phyloP scores from a whole-genome alignment of 2,329 filamentous ascomycete genomes.

The Aspergillus neoniger region DNA sequence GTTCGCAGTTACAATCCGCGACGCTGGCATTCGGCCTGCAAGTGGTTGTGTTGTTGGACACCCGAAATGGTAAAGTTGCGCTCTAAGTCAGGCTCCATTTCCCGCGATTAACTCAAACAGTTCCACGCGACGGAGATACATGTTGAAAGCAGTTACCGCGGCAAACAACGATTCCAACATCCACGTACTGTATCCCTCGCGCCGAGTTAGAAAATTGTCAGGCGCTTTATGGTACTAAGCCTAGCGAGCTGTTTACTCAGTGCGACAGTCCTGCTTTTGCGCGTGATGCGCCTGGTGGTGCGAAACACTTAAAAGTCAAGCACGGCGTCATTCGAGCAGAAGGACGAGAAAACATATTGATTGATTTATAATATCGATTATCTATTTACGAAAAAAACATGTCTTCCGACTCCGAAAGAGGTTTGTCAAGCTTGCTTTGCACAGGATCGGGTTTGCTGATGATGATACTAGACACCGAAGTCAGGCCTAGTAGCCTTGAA shows the following conservation, averaged over 20 bases:
- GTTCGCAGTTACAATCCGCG: background rate
- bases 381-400: constrained; percentile 6
- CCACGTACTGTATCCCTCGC: background rate
- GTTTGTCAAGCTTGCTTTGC: constrained; percentile 14
- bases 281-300: background rate
- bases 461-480: constrained; percentile 11
- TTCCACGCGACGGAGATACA: background rate
- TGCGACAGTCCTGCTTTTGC: constrained; percentile 14
- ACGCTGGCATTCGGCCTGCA: background rate
- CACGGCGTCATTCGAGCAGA: background rate
- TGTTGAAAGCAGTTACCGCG: background rate
- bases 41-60: background rate
- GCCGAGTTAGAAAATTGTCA: background rate
- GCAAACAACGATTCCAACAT: background rate
- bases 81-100: background rate
- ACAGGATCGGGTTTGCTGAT: constrained; percentile 5
- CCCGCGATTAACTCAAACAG: constrained; percentile 4
- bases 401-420: constrained; percentile 22
- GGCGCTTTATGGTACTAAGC: background rate
- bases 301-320: background rate
- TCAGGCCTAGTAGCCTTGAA: constrained; percentile 27
- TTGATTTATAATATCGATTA: background rate
- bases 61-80: background rate
- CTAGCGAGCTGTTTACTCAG: background rate
- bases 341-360: background rate